Percentiles rank a stretch among this genome's conserved stretches.
phyloP scores from a whole-genome alignment of 2,329 filamentous ascomycete species.

The Exophiala dermatitidis region DNA sequence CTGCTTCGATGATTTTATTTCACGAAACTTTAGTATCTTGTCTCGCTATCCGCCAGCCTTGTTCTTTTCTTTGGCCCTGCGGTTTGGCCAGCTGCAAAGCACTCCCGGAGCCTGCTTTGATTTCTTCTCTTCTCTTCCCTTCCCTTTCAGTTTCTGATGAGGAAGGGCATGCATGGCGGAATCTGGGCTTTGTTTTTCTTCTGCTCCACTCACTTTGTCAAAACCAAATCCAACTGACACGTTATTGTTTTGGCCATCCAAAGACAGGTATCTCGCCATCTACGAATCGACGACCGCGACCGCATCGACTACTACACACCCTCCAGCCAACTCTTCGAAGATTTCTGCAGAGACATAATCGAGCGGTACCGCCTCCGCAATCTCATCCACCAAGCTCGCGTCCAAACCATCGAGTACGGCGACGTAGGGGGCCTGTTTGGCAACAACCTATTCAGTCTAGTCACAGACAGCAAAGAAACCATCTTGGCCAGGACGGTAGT shows the following conservation, averaged over 20 bases:
- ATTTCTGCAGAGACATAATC: constrained; percentile 54
- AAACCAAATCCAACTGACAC: background rate
- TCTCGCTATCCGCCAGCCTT: too few species aligned
- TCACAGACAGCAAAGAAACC: constrained; percentile 44
- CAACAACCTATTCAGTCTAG: constrained; percentile 56
- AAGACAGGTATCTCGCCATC: constrained; percentile 32
- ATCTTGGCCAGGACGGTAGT: constrained; percentile 56
- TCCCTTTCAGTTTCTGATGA: too few species aligned
- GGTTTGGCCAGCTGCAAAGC: too few species aligned
- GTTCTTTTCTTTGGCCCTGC: too few species aligned
- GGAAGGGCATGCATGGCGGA: too few species aligned
- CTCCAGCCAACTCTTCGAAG: constrained; percentile 53
- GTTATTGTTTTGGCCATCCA: constrained; percentile 1
- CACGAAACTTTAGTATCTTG: too few species aligned
- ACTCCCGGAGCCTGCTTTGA: too few species aligned
- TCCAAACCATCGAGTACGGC: constrained; percentile 56
- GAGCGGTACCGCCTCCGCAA: constrained; percentile 52
- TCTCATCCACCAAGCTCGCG: constrained; percentile 53
- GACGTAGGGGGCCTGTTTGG: constrained; percentile 38
- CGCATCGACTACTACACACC: constrained; percentile 64
- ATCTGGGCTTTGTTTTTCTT: too few species aligned
- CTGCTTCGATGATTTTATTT: too few species aligned
- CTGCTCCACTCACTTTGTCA: too few species aligned
- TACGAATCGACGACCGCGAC: constrained; percentile 59
- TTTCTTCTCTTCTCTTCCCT: too few species aligned